A percentile compares a stretch with the other conserved stretches of the same genome.
phyloP scores from a whole-genome alignment of 2,329 filamentous ascomycete genomes.

The Botrytis porri region DNA sequence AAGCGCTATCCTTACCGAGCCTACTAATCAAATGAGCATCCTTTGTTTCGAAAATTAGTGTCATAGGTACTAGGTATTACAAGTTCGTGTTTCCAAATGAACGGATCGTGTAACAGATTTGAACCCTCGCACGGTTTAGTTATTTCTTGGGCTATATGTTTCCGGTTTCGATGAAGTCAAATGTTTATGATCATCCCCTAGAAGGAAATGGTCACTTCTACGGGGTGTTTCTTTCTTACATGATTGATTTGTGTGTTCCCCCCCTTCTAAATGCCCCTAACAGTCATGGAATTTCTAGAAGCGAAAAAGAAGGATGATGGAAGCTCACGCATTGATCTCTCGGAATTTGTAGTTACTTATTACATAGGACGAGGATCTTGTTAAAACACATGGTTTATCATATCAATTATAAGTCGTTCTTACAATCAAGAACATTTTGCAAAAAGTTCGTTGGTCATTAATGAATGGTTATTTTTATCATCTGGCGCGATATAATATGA shows the following conservation, averaged over 20 bases:
- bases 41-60: conserved; percentile 13
- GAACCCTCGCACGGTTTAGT: conserved; percentile 4
- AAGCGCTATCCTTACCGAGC: neutral
- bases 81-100: conserved; percentile 8
- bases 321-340: neutral
- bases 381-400: neutral
- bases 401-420: neutral
- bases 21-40: conserved; percentile 11
- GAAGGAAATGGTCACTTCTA: neutral
- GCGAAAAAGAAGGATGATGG: neutral
- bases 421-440: too few relatives aligned
- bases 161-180: neutral
- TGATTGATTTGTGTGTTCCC: neutral
- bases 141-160: neutral
- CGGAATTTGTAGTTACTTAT: neutral
- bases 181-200: neutral
- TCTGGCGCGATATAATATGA: neutral
- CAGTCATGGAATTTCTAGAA: neutral
- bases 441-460: neutral
- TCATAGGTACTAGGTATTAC: neutral
- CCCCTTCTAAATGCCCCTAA: neutral
- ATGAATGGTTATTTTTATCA: neutral
- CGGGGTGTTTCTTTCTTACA: neutral
- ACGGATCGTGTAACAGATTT: conserved; percentile 16
- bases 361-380: neutral